Evolutionary conservation across 2,329 filamentous ascomycete species (phyloP).

Genomic region (Colletotrichum eremochloae): DNA sequence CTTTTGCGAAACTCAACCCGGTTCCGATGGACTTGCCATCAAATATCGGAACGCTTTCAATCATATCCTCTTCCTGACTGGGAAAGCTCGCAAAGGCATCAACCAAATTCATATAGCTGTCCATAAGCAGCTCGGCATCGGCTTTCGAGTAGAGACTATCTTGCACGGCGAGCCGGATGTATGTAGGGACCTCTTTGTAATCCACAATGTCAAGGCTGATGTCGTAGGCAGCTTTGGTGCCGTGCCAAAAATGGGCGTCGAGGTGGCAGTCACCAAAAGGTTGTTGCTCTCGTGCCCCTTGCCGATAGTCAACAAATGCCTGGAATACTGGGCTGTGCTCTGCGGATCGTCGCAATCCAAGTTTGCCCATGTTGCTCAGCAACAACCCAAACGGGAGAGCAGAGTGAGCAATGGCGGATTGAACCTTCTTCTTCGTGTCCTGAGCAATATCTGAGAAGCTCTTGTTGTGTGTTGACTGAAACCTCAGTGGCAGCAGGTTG

Average conservation of each 20-base stretch:
- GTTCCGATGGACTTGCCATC: background rate
- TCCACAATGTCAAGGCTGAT: conserved; percentile 4
- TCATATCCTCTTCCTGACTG: background rate
- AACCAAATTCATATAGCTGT: background rate
- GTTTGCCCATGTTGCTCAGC: conserved; percentile 55
- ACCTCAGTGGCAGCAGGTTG: conserved; percentile 62
- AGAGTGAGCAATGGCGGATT: conserved; percentile 57
- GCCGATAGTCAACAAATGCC: conserved; percentile 52
- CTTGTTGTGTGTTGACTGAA: conserved; percentile 44
- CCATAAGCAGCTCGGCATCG: background rate
- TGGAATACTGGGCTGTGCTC: conserved; percentile 64
- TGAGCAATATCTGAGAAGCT: background rate
- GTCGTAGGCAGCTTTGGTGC: background rate
- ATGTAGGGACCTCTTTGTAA: background rate
- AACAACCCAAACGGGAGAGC: conserved; percentile 63
- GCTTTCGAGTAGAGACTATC: background rate
- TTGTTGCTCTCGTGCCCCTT: conserved; percentile 38
- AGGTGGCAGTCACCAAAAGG: background rate
- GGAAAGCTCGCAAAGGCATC: background rate
- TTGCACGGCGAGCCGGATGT: background rate
- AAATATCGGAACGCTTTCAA: background rate
- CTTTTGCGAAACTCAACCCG: background rate
- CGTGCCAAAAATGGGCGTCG: background rate
- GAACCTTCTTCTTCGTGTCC: conserved; percentile 14
- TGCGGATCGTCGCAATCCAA: conserved; percentile 52